A percentile compares a stretch with the other conserved stretches of the same genome.
phyloP scores from a whole-genome alignment of 2,329 filamentous ascomycete genomes.

The Aspergillus pseudoviridinutans region DNA sequence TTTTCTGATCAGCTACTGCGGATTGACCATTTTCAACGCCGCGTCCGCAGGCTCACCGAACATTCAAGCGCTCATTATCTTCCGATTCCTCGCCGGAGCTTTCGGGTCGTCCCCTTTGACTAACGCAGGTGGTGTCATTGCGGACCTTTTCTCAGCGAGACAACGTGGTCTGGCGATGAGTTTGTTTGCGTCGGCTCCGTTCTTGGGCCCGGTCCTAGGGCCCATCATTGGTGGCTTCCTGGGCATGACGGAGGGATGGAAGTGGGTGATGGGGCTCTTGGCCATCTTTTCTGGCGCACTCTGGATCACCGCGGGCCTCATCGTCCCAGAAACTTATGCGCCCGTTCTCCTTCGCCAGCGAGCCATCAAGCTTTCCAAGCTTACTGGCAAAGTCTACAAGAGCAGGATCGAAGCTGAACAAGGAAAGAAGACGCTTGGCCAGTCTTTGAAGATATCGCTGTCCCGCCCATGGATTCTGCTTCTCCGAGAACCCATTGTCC shows the following conservation, averaged over 20 bases:
- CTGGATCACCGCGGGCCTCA: constrained; percentile 38
- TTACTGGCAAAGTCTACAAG: constrained; percentile 47
- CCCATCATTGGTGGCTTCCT: constrained; percentile 67
- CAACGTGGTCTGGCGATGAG: constrained; percentile 57
- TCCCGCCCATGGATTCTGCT: constrained; percentile 48
- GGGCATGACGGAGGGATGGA: constrained; percentile 61
- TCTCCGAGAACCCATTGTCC: constrained; percentile 43
- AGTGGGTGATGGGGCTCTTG: constrained; percentile 64
- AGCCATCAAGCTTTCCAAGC: constrained; percentile 45
- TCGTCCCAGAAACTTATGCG: constrained; percentile 42
- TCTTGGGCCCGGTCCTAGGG: constrained; percentile 61
- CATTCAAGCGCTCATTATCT: constrained; percentile 58
- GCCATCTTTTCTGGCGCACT: constrained; percentile 60
- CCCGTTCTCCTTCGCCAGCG: constrained; percentile 51
- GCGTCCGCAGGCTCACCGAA: constrained; percentile 56
- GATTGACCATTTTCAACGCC: constrained; percentile 59
- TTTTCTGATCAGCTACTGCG: constrained; percentile 31
- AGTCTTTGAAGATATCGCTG: constrained; percentile 47
- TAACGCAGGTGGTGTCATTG: constrained; percentile 60
- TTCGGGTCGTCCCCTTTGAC: constrained; percentile 61
- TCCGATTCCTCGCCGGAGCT: constrained; percentile 63
- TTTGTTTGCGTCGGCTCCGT: constrained; percentile 64
- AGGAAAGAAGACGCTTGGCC: constrained; percentile 37
- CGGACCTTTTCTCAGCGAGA: constrained; percentile 55
- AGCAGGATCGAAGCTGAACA: constrained; percentile 40